These are phyloP conservation scores for Sporothrix euskadiensis DNA, from an alignment of 2,329 filamentous ascomycete genomes.

Conservation along the genomic window DNA sequence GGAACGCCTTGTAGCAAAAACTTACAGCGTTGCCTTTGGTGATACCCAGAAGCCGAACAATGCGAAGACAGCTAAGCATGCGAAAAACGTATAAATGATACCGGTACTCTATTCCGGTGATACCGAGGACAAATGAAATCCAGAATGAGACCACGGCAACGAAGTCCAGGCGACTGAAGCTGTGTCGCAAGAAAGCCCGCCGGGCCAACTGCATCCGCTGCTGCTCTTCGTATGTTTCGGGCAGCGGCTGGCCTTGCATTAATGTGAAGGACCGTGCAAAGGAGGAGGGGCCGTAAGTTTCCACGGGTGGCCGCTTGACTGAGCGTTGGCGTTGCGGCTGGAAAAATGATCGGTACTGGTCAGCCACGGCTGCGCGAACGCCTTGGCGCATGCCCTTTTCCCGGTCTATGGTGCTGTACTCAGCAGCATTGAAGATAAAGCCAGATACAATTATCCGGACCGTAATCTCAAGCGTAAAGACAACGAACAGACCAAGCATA, in stretches of 20 bases:
- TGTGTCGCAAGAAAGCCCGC: conserved; percentile 88
- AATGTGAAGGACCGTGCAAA: conserved; percentile 78
- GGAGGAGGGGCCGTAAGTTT: conserved; percentile 57
- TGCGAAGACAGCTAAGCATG: conserved; percentile 94
- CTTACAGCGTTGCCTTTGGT: conserved; percentile 89
- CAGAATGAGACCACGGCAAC: conserved; percentile 93
- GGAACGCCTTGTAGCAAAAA: conserved; percentile 29
- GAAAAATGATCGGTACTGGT: conserved; percentile 77
- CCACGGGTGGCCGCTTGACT: conserved; percentile 52
- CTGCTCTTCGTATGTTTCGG: conserved; percentile 69
- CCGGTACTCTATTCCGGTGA: conserved; percentile 66
- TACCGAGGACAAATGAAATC: conserved; percentile 77
- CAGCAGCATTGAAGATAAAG: conserved; percentile 82
- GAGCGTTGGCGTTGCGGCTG: conserved; percentile 76
- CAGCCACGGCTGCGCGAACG: conserved; percentile 69
- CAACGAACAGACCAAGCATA: conserved; percentile 76
- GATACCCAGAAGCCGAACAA: conserved; percentile 83
- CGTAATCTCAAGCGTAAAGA: conserved; percentile 85
- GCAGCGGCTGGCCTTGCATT: conserved; percentile 62
- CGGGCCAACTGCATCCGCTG: conserved; percentile 84
- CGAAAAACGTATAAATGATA: conserved; percentile 85
- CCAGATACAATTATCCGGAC: conserved; percentile 90
- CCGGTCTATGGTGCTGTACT: conserved; percentile 89
- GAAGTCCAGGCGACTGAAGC: conserved; percentile 94
- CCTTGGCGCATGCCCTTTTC: conserved; percentile 72